Base-by-base conservation (phyloP, 352 stramenopile genomes). In the Globisporangium cystogenes region DNA sequence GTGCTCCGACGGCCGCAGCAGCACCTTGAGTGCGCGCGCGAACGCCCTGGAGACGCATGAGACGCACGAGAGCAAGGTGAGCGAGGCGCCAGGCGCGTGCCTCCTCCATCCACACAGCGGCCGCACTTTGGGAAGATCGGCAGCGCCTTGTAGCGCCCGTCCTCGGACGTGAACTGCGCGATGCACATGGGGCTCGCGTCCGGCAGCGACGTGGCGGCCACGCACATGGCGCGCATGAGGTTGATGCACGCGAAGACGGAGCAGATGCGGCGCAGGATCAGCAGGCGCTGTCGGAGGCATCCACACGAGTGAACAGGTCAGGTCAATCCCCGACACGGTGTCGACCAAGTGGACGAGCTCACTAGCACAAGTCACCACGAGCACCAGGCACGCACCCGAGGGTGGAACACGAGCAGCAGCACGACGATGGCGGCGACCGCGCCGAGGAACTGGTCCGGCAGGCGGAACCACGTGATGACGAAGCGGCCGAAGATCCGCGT, bases 101-200 rank as follows among this genome's bases (percentile, higher is more conserved):
- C n/a, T n/a, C n/a, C n/a, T n/a, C 26, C 16, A 24, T 24, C 2
- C 1, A 24, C 2, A 27, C 21, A 7, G 7, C 12, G 8, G 20
- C 70, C 76, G 55, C 59, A 93, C 81, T 86, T 90, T 43, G 84
- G 84, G 53, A 94, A 94, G n/a, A 94, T 87, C n/a, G 84, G 84
- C 46, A 78, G 61, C 29, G 76, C 72, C 69, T 94, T 94, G 80
- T 92, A 94, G 56, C 67, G 59, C 24, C 84, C 82, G 18, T 65
- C 54, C 11, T 62, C 70, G n/a, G 43, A 67, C 18, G 84, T 72
- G 48, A 94, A 94, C 62, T 94, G 84, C n/a, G 80, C 85, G 50
- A 91, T 91, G 62, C 84, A 94, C 74, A 86, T 78, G 26, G 84
- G 82, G 53, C 82, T 93, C n/a, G 84, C 84, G 44, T 94, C 84